Conservation (phyloP, 2,329 filamentous ascomycete genomes). For the Septoria petroselini region DNA sequence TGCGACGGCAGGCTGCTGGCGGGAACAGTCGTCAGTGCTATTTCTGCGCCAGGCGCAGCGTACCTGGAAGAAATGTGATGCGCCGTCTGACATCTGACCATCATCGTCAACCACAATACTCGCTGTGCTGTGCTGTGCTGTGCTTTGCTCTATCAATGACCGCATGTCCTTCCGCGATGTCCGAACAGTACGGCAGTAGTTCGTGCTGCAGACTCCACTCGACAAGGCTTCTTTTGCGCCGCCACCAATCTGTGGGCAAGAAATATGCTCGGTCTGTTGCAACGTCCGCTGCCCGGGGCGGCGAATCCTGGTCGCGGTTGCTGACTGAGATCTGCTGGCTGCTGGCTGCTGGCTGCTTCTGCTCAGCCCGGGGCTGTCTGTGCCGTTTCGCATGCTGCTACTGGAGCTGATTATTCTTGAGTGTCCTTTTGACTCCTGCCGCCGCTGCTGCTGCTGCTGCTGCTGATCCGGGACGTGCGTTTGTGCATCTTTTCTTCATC, state of each 20-base stretch:
- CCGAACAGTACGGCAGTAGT: background rate
- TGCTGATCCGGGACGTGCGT: background rate
- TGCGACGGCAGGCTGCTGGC: background rate
- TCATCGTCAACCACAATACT: no score
- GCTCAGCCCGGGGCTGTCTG: background rate
- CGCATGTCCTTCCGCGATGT: background rate
- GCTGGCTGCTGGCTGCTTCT: no score
- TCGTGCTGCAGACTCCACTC: background rate
- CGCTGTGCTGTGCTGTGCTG: no score
- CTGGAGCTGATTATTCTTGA: background rate
- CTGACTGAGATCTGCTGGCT: constrained; percentile 3
- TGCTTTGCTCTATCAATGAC: background rate
- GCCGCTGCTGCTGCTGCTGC: background rate
- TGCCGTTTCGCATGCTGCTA: background rate
- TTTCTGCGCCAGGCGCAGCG: background rate
- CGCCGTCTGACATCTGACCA: no score
- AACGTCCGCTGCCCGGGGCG: background rate
- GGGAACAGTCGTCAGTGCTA: background rate
- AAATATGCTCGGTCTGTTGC: background rate
- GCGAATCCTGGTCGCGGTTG: background rate
- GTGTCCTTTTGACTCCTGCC: background rate
- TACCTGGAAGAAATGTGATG: no score
- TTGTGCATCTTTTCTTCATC: no score
- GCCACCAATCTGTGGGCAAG: background rate
- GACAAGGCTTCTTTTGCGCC: background rate